These are phyloP conservation scores for Talaromyces sp. DNA, from an alignment of 2,329 filamentous ascomycete species.

Conservation along the genomic window DNA sequence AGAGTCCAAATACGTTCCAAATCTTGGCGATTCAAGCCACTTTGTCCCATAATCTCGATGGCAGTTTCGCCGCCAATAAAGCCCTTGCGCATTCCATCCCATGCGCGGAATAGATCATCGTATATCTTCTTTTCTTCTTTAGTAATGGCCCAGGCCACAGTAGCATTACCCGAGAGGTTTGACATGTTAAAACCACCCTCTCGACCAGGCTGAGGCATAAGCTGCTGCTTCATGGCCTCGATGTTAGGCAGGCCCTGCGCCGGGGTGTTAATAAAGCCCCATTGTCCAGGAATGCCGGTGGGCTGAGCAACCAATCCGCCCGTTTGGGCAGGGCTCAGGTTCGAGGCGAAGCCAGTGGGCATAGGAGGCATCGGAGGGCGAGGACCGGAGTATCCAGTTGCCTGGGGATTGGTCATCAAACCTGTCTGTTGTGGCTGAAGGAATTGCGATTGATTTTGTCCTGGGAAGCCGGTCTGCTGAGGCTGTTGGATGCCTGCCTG, in stretches of 20 bases:
- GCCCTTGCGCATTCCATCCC: conserved; percentile 93
- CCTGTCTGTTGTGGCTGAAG: conserved; percentile 72
- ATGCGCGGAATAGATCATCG: conserved; percentile 90
- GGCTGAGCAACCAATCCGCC: conserved; percentile 88
- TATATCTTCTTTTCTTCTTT: conserved; percentile 99
- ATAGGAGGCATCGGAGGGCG: conserved; percentile 79
- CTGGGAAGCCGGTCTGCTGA: conserved; percentile 52
- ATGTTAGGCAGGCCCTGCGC: conserved; percentile 89
- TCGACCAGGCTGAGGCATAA: conserved; percentile 96
- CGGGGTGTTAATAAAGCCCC: conserved; percentile 97
- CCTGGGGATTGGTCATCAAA: conserved; percentile 70
- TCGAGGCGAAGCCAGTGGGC: conserved; percentile 72
- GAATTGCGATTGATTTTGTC: conserved; percentile 52
- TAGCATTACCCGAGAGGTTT: conserved; percentile 88
- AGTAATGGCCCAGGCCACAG: conserved; percentile 96
- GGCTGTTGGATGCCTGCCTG: conserved; percentile 70
- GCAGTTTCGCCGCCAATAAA: conserved; percentile 90
- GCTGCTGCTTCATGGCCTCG: conserved; percentile 84
- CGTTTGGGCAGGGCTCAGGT: conserved; percentile 62
- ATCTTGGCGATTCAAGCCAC: conserved; percentile 86
- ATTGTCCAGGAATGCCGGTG: conserved; percentile 89
- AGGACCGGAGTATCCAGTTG: conserved; percentile 79
- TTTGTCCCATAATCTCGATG: conserved; percentile 96
- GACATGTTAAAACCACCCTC: conserved; percentile 84
- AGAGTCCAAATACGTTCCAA: conserved; percentile 94